Percentiles rank a stretch among this genome's conserved stretches.
Evolutionary conservation across 1,284 basidiomycete genomes (phyloP).

Genomic region (Hemileccinum hortonii): DNA sequence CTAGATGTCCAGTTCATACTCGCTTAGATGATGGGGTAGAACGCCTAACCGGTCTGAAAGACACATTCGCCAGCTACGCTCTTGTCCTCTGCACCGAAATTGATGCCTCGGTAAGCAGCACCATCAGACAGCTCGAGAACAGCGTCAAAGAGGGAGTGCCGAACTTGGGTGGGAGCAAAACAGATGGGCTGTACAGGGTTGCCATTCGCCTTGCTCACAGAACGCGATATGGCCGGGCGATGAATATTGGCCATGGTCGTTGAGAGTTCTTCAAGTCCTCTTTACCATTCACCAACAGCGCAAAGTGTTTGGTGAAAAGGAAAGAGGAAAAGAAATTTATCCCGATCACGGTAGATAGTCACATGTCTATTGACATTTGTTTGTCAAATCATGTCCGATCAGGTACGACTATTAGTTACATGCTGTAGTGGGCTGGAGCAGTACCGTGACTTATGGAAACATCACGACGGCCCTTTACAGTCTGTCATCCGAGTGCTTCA

Average conservation of each 20-base stretch:
- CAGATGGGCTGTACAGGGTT: conserved; percentile 55
- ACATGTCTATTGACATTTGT: conserved; percentile 25
- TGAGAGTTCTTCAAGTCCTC: conserved; percentile 34
- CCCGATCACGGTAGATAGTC: conserved; percentile 6
- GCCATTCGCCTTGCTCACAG: conserved; percentile 42
- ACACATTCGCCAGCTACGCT: conserved; percentile 98
- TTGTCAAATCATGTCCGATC: conserved; percentile 12
- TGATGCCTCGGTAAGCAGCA: conserved; percentile 84
- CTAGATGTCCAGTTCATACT: conserved; percentile 42
- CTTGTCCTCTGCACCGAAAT: conserved; percentile 91
- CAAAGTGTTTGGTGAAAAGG: conserved; percentile 41
- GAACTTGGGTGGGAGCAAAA: conserved; percentile 36
- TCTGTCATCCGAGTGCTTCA: neutral
- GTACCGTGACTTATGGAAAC: too few relatives aligned
- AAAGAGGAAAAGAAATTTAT: conserved; percentile 40
- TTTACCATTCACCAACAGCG: conserved; percentile 55
- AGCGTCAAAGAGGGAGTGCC: conserved; percentile 44
- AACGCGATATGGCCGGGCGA: conserved; percentile 49
- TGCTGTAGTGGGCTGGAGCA: too few relatives aligned
- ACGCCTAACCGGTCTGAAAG: conserved; percentile 92
- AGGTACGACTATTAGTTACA: neutral
- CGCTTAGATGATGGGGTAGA: conserved; percentile 9
- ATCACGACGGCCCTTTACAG: too few relatives aligned
- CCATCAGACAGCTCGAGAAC: conserved; percentile 94
- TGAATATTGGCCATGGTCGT: conserved; percentile 31